Conservation (phyloP, 1,284 basidiomycete species). For the Leccinum griseonigrum region DNA sequence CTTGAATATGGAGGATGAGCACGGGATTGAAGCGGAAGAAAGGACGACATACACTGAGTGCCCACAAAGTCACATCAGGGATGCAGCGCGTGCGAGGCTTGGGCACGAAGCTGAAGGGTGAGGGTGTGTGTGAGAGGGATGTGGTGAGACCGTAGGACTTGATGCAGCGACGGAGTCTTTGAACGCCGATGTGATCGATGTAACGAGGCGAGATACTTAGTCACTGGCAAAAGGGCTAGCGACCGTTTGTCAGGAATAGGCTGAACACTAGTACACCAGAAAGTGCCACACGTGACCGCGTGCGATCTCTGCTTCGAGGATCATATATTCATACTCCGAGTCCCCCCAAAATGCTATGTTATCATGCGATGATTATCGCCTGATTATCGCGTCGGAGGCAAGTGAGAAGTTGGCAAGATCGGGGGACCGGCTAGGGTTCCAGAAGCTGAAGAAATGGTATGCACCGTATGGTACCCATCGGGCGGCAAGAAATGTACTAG, state of each 20-base stretch:
- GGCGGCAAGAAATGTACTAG: too few relatives aligned
- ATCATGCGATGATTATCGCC: too few relatives aligned
- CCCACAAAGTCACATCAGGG: slow-evolving; percentile 93
- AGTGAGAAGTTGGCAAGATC: too few relatives aligned
- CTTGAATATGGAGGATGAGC: slow-evolving; percentile 42
- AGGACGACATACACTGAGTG: slow-evolving; percentile 66
- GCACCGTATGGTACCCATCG: too few relatives aligned
- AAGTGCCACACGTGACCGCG: slow-evolving; percentile 58
- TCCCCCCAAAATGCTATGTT: too few relatives aligned
- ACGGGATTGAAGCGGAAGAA: background rate
- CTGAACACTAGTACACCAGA: too few relatives aligned
- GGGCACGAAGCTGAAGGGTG: slow-evolving; percentile 49
- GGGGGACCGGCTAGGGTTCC: too few relatives aligned
- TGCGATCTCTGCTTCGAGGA: slow-evolving; percentile 90
- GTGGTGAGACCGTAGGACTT: slow-evolving; percentile 88
- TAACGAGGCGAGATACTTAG: too few relatives aligned
- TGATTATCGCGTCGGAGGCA: too few relatives aligned
- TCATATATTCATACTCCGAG: slow-evolving; percentile 47
- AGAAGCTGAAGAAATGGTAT: too few relatives aligned
- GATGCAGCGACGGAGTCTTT: slow-evolving; percentile 79
- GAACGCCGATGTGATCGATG: slow-evolving; percentile 84
- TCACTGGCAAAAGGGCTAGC: too few relatives aligned
- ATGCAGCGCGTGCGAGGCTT: slow-evolving; percentile 39
- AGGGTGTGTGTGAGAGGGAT: slow-evolving; percentile 65
- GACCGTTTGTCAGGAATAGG: too few relatives aligned